phyloP scores from a whole-genome alignment of 2,329 filamentous ascomycete genomes.

The Fusarium nanum region DNA sequence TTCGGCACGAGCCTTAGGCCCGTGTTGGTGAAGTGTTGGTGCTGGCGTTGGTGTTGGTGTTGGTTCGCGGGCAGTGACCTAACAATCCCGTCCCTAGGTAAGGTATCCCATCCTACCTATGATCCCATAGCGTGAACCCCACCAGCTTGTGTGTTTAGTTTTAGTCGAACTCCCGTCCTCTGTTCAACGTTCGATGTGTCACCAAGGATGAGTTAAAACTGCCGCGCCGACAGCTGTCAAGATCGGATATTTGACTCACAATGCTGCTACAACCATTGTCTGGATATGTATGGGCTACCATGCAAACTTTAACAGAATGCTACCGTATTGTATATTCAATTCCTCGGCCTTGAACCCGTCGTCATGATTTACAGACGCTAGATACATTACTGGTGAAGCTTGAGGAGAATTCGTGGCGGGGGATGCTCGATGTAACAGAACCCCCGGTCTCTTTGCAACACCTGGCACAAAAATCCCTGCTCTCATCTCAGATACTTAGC shows the following conservation, averaged over 20 bases:
- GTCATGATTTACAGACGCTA: background rate
- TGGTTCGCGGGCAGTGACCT: constrained; percentile 7
- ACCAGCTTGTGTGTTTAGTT: constrained; percentile 17
- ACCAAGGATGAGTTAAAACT: constrained; percentile 16
- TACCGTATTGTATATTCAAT: background rate
- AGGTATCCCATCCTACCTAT: background rate
- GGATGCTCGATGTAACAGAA: constrained; percentile 7
- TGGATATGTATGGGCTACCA: constrained; percentile 1
- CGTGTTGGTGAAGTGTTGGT: constrained; percentile 18
- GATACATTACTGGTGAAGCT: background rate
- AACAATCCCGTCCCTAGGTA: background rate
- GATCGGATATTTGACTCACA: constrained; percentile 10
- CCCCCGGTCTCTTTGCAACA: constrained; percentile 12
- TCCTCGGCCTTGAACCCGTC: background rate
- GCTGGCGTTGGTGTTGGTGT: constrained; percentile 3
- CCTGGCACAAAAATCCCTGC: background rate
- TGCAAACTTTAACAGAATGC: background rate
- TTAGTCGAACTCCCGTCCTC: constrained; percentile 21
- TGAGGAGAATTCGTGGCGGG: constrained; percentile 2
- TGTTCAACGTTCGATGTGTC: constrained; percentile 31
- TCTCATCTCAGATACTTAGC: background rate
- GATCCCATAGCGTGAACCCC: constrained; percentile 20
- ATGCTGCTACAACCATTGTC: constrained; percentile 1
- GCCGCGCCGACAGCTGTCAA: constrained; percentile 32
- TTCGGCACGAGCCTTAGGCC: constrained; percentile 37